Evolutionary conservation across 352 stramenopile species (phyloP), one percentile per base, ranked within the genome.

Genomic region (Vaucheria bursata): DNA sequence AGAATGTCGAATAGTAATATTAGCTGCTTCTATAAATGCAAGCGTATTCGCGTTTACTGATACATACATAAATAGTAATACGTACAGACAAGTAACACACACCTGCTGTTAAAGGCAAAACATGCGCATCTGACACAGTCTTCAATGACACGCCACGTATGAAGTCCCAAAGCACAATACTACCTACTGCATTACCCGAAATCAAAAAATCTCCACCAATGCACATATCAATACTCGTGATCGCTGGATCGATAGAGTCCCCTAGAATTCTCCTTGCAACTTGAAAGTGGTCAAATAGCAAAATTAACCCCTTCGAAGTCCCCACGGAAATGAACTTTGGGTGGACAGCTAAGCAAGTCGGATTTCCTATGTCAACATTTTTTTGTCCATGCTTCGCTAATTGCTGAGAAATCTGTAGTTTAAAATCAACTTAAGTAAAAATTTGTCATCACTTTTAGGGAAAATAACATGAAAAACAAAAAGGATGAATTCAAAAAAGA

Each of bases 321-420:
- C 93, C 94, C 74, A 98, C 92, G 0, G 93, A 92, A 81, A 98
- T 97, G 78, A 97, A 97, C 87, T 97, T 97, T 75, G 91, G 94
- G 85, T 96, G 93, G 70, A 97, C 94, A 5, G 92, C 92, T 36
- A 97, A 86, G 38, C 94, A 90, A 0, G 93, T 97, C 4, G 94
- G 94, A 1, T 90, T 91, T 0, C 91, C 91, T 0, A 91, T 90
- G 0, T 91, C 91, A 77, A 94, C 90, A 77, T 94, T 89, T 66
- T 93, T 91, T 86, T 94, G 90, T 73, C 93, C 90, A 73, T 95
- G 95, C 83, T 95, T 95, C 66, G 87, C 86, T 39, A 96, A 86
- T 80, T 95, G 89, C 33, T 89, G 87, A 75, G 90, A 95, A 79
- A 95, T 59, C 45, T 59, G 45, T 25, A 25, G n/a, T n/a, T n/a